A percentile compares a stretch with the other conserved stretches of the same genome.
Evolutionary conservation across 768 basidiomycete species (phyloP).

Genomic region (Mycena epipterygia): DNA sequence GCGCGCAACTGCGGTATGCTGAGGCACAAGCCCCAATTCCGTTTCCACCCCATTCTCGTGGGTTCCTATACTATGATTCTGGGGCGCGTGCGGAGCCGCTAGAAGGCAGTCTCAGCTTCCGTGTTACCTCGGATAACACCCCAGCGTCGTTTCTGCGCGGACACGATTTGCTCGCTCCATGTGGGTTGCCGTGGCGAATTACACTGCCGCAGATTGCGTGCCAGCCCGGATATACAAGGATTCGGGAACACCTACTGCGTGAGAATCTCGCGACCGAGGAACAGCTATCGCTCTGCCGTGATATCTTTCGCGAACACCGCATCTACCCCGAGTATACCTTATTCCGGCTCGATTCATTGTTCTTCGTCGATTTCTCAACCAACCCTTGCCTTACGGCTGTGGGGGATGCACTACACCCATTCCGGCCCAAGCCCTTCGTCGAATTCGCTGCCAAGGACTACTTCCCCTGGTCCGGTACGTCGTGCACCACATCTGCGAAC

Average conservation of each 20-base stretch:
- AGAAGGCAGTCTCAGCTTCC: slow-evolving; percentile 1
- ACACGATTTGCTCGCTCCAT: not conserved
- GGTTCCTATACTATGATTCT: not conserved
- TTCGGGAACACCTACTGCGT: not conserved
- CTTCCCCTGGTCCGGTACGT: no score
- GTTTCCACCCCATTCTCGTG: not conserved
- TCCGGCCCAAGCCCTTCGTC: no score
- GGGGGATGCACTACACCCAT: not conserved
- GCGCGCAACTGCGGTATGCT: no score
- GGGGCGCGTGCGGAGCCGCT: not conserved
- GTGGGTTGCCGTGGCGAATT: not conserved
- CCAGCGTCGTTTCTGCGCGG: not conserved
- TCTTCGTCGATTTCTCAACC: not conserved
- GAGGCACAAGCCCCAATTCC: no score
- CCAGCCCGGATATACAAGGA: not conserved
- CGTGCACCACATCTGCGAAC: no score
- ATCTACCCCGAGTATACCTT: not conserved
- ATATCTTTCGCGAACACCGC: not conserved
- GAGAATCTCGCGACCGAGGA: not conserved
- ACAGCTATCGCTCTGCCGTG: not conserved
- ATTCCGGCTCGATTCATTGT: not conserved
- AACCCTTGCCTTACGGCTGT: not conserved
- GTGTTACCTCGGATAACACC: not conserved
- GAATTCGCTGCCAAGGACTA: no score
- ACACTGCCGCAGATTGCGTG: not conserved